These are phyloP conservation scores for Bryoerythrophyllum caledonicum DNA, from an alignment of 225 moss, liverwort and hornwort species.

Conservation along the genomic window DNA sequence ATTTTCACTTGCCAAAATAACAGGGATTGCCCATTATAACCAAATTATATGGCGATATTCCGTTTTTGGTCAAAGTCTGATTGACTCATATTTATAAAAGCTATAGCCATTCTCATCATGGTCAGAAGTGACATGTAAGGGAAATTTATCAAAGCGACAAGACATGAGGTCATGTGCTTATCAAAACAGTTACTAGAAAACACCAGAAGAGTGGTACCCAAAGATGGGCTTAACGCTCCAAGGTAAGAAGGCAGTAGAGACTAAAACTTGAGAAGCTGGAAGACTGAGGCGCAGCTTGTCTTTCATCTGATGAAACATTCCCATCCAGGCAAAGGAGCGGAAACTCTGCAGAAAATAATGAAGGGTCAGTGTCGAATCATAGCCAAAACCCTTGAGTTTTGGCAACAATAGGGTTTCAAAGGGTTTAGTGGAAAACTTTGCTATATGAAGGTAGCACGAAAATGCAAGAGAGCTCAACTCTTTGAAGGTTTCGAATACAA, in stretches of 20 bases:
- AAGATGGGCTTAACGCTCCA: constrained; percentile 16
- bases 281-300: constrained; percentile 1
- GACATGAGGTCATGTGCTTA: no score
- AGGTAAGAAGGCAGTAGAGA: constrained; percentile 14
- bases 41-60: no score
- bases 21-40: no score
- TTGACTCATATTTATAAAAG: no score
- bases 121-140: neutral
- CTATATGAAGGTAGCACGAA: neutral
- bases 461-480: neutral
- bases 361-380: neutral
- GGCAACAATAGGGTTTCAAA: neutral
- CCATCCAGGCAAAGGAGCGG: constrained; percentile 16
- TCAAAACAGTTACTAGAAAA: neutral
- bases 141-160: neutral
- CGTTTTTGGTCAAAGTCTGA: no score
- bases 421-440: neutral
- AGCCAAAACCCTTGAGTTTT: neutral
- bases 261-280: constrained; percentile 26
- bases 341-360: constrained; percentile 10
- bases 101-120: no score
- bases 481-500: neutral
- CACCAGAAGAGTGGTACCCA: neutral
- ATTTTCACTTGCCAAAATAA: no score
- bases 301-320: constrained; percentile 15